Base-by-base conservation (phyloP, 352 stramenopile species). In the Thalassiosira delicatula region DNA sequence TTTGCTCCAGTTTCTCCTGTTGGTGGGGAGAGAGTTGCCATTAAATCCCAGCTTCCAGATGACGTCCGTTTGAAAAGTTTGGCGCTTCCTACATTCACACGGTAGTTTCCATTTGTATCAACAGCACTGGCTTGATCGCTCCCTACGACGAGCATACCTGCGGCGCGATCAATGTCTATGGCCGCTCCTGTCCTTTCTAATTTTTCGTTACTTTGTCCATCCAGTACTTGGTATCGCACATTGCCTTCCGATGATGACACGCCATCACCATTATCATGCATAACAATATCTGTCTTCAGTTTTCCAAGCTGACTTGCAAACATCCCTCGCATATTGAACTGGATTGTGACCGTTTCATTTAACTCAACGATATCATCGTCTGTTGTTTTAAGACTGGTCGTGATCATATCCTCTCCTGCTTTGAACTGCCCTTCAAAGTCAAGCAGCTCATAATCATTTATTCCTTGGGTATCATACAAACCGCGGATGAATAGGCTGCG, bases 211-310 rank as follows among this genome's bases (percentile, higher is more conserved):
- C 61, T 69, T 19, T 76, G 67, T 23, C 61, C 57, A 32, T 80
- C 67, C 17, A 93, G 62, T 37, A 83, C 32, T 79, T 88, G 60
- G 40, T 77, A 85, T 21, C 71, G 49, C 0, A 17, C 27, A 30
- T 76, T 37, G 14, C 62, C 62, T 27, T 85, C 70, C 11, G 23
- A 25, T 53, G 62, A 25, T 44, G 44, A 96, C 12, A 94, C 92
- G 25, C 96, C 95, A 66, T 98, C 96, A 5, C 93, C 93, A 68
- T 98, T 95, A 85, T 98, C 96, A 9, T 86, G 84, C 46, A 98
- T 98, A 0, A 85, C 93, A n/a, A 98, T 78, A 8, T 88, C 91
- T 2, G 95, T 92, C 84, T 94, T 97, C 1, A 98, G 89, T 44
- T 92, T 80, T 12, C 96, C 96, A 4, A 93, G 90, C 5, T 92